Evolutionary conservation across 164 flowering plant genomes (phyloP), one percentile per base, ranked within the genome.

Genomic region (Stephania japonica): DNA sequence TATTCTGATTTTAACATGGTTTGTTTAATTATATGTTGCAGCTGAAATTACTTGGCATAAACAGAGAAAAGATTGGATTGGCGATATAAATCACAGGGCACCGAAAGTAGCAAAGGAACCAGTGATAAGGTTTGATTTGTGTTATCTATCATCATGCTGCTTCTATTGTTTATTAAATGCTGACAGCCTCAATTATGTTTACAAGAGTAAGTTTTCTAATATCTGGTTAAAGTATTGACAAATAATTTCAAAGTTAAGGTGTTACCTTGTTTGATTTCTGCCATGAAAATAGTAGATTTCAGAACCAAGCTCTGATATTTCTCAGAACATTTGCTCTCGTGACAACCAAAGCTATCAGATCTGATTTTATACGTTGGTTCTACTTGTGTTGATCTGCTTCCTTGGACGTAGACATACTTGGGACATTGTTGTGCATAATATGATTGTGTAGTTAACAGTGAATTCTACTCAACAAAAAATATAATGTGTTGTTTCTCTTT

Each of bases 31-130:
- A 32, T 32, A 2, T 14, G 49, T 12, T 81, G 74, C 78, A 86
- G 89, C 84, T 75, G 89, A 80, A 73, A 76, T 80, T 44, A 76
- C 83, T 70, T 86, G 89, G 89, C 80, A 86, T 76, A 81, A 85
- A 75, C 82, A 65, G 41, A 83, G 89, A 75, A 83, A 44, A 65
- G 79, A 81, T 56, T 86, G 89, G 89, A 70, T 78, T 12, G 87
- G 86, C 21, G 86, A 82, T 78, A 78, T 67, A 70, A 78, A 85
- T 59, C 81, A 78, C 38, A 83, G 74, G 73, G 32, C 79, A 16
- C 73, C 53, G 11, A 82, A 79, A 82, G 61, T 73, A 53, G 75
- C 79, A 3, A 71, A 38, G 63, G 89, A 86, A 65, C 87, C 83
- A 42, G 76, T 84, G 16, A 79, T 86, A 82, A 83, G 89, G 89